phyloP scores from a whole-genome alignment of 306 rosid species.

The Prunus persica region DNA sequence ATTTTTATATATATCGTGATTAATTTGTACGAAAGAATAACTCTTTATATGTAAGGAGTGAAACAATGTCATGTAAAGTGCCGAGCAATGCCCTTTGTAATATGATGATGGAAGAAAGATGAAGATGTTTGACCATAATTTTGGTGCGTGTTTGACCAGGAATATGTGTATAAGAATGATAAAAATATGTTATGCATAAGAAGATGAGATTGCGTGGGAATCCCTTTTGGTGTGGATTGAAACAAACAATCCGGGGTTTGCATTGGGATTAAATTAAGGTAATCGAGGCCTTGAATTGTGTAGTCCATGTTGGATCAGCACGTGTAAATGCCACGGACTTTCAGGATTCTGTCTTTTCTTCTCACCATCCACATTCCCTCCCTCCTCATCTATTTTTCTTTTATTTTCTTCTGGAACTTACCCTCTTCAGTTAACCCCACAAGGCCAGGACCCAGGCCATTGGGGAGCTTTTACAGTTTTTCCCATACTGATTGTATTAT shows the following conservation, averaged over 20 bases:
- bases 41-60: too few relatives aligned
- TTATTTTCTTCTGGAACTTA: background rate
- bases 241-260: conserved; percentile 40
- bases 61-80: too few relatives aligned
- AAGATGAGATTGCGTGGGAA: conserved; percentile 61
- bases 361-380: conserved; percentile 20
- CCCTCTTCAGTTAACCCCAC: background rate
- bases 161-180: background rate
- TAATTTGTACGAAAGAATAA: too few relatives aligned
- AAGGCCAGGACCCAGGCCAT: background rate
- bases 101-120: too few relatives aligned
- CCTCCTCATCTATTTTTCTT: background rate
- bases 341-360: conserved; percentile 37
- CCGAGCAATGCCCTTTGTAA: too few relatives aligned
- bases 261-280: conserved; percentile 23
- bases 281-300: conserved; percentile 71
- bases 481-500: background rate
- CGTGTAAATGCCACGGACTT: conserved; percentile 67
- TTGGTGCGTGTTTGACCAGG: conserved; percentile 69
- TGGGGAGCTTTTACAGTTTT: background rate
- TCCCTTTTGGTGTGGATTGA: conserved; percentile 45
- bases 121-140: too few relatives aligned
- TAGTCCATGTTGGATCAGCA: conserved; percentile 48
- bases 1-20: too few relatives aligned
- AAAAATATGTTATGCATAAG: background rate